Evolutionary conservation across 192 early-diverging fungal genomes (phyloP).

Genomic region (Radiomyces spectabilis): DNA sequence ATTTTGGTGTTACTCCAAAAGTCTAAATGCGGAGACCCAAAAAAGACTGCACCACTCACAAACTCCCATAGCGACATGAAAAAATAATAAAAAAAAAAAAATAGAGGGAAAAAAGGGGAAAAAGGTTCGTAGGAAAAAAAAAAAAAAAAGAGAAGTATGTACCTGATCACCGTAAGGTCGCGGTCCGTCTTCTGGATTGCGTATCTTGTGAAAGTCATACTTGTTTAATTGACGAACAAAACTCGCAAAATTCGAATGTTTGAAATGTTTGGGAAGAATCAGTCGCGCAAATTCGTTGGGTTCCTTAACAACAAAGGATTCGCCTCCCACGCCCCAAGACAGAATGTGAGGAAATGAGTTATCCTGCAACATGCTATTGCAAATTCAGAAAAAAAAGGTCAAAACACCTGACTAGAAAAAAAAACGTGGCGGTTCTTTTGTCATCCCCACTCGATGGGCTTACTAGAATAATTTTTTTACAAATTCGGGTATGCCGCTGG

Average conservation of each 20-base stretch:
- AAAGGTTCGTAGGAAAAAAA: too few species aligned
- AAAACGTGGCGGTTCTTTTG: neutral
- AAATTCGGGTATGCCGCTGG: constrained; percentile 42
- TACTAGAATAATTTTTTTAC: constrained; percentile 56
- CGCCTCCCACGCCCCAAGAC: constrained; percentile 54
- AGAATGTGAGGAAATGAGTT: constrained; percentile 48
- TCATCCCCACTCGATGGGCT: neutral
- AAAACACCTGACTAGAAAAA: neutral
- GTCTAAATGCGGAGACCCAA: too few species aligned
- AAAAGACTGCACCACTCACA: too few species aligned
- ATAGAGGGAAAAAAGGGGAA: too few species aligned
- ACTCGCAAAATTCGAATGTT: constrained; percentile 63
- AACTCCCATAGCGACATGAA: too few species aligned
- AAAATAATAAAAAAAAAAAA: too few species aligned
- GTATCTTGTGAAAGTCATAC: constrained; percentile 73
- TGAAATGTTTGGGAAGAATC: constrained; percentile 65
- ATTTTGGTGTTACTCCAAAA: too few species aligned
- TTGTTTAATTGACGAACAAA: constrained; percentile 72
- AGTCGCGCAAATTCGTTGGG: constrained; percentile 60
- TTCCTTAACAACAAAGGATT: constrained; percentile 65
- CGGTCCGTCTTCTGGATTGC: constrained; percentile 40
- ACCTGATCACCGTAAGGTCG: constrained; percentile 51
- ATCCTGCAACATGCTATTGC: constrained; percentile 62
- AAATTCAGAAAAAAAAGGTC: neutral
- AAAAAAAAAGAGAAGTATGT: too few species aligned